A percentile compares a stretch with the other conserved stretches of the same genome.
Evolutionary conservation across 2,329 filamentous ascomycete species (phyloP).

Genomic region (Xylariaceae sp.): DNA sequence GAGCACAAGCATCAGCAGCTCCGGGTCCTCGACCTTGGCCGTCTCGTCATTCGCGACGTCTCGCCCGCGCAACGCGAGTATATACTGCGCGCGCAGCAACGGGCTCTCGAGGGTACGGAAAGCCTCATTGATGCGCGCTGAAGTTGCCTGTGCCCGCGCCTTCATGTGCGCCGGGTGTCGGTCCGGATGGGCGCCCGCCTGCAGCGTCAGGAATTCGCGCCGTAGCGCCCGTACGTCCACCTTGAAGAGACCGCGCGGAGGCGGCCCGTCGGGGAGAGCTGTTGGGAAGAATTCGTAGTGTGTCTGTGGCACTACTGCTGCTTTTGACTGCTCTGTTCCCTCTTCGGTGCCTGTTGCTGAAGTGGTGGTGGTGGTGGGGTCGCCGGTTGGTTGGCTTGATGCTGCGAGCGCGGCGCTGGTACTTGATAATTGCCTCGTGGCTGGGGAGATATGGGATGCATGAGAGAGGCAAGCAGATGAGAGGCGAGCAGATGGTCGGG

Average conservation of each 20-base stretch:
- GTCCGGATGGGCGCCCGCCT: slow-evolving; percentile 72
- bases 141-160: slow-evolving; percentile 66
- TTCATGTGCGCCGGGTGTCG: slow-evolving; percentile 51
- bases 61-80: slow-evolving; percentile 64
- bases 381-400: neutral
- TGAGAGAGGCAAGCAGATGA: neutral
- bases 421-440: neutral
- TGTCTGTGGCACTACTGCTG: slow-evolving; percentile 37
- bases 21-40: slow-evolving; percentile 59
- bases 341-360: neutral
- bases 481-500: neutral
- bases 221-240: slow-evolving; percentile 67
- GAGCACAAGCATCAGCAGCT: slow-evolving; percentile 71
- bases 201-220: slow-evolving; percentile 79
- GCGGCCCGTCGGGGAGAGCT: slow-evolving; percentile 70
- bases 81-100: slow-evolving; percentile 78
- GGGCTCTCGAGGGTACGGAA: slow-evolving; percentile 80
- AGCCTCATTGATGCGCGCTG: slow-evolving; percentile 81
- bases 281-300: slow-evolving; percentile 86
- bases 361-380: too few species aligned
- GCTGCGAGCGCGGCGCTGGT: neutral
- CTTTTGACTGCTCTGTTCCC: neutral
- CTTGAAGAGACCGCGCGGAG: slow-evolving; percentile 68
- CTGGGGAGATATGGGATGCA: neutral
- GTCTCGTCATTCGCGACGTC: slow-evolving; percentile 77